Evolutionary conservation across 75 land plant genomes (phyloP).

Genomic region (Ceratopteris richardii): DNA sequence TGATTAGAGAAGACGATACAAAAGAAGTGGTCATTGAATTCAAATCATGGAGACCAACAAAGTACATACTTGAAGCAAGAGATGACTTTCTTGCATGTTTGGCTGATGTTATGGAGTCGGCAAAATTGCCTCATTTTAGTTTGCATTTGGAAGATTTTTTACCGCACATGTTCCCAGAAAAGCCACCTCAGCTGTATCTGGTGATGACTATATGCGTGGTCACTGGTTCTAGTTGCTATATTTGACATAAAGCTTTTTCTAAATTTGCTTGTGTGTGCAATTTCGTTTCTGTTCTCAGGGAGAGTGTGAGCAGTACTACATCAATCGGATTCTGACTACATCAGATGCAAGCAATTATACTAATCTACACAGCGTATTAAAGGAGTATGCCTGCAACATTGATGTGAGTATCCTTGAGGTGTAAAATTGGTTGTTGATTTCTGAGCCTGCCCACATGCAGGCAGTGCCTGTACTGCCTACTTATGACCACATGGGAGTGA

Average conservation of each 20-base stretch:
- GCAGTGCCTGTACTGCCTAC: too few species aligned
- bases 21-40: constrained; percentile 32
- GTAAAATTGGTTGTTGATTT: too few species aligned
- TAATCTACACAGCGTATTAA: constrained; percentile 20
- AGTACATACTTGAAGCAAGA: constrained; percentile 31
- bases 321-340: constrained; percentile 24
- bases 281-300: constrained; percentile 14
- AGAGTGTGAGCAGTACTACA: constrained; percentile 35
- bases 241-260: background rate
- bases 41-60: constrained; percentile 37
- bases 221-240: too few species aligned
- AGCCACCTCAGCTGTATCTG: constrained; percentile 22
- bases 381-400: constrained; percentile 41
- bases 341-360: constrained; percentile 19
- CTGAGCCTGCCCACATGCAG: too few species aligned
- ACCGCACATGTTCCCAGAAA: constrained; percentile 35
- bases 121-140: constrained; percentile 14
- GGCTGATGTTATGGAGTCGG: constrained; percentile 27
- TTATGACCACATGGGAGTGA: too few species aligned
- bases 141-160: constrained; percentile 32
- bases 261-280: background rate
- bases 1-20: constrained; percentile 23
- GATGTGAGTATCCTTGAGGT: constrained; percentile 22
- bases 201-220: constrained; percentile 4
- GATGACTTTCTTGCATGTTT: constrained; percentile 39